Evolutionary conservation across 371 early-diverging fungal genomes (phyloP), one percentile per base, ranked within the genome.

Genomic region (Mucor lusitanicus): DNA sequence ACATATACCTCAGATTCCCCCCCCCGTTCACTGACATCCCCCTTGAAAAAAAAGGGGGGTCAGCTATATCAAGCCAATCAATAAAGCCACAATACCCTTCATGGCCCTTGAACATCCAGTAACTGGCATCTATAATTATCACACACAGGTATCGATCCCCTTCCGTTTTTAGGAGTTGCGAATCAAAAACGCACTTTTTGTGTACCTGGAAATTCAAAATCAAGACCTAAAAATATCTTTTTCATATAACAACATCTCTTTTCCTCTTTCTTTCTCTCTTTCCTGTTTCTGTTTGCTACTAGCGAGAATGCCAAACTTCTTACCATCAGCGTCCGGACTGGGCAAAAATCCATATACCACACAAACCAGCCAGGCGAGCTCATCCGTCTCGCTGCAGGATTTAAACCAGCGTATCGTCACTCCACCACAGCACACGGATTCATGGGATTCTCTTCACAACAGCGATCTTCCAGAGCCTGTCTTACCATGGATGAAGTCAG

Each of bases 401-500:
- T 11, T 54, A 1, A 53, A 53, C 27, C 53, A 53, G 2, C 37
- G 64, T n/a, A 64, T 44, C 3, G 27, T 13, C 2, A 32, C 27
- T n/a, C 39, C 30, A 42, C 63, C 37, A 39, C 54, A 63, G 6
- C 63, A 63, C 23, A 13, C n/a, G 17, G 40, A 62, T 48, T 32
- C 44, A n/a, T 61, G 56, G 46, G 65, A 65, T 11, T 68, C 69
- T 1, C 37, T 59, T 35, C 53, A 63, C 6, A 37, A 63, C 15
- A n/a, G 40, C 12, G 54, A 54, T 35, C 72, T 81, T 32, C 77
- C 78, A 23, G 78, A 74, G 54, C 83, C 83, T 12, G 80, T 82
- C 23, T 60, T 80, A 39, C 83, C 83, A 30, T 82, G 83, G 83
- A 75, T 82, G 80, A 70, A 70, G 33, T 73, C 80, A 6, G 82